Evolutionary conservation across 306 rosid genomes (phyloP), one percentile per base, ranked within the genome.

Genomic region (Cicer judaicum): DNA sequence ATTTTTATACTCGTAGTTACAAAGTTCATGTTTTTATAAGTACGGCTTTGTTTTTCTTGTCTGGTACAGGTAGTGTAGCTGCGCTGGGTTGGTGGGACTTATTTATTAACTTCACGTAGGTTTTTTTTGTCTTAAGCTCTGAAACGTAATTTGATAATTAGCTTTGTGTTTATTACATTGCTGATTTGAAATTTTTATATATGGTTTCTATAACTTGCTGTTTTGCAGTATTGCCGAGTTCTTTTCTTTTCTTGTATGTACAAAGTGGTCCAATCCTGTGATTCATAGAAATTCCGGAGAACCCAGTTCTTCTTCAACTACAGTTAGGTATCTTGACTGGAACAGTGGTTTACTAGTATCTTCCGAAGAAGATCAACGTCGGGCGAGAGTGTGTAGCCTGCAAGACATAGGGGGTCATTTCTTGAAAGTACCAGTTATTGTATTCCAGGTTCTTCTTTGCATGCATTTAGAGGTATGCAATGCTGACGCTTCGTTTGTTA

Each of bases 31-130:
- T 38, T 80, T 41, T 36, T 68, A 34, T 67, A 48, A 49, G 40
- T 8, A 49, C 14, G 61, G 49, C 53, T 59, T 65, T 68, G 18
- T 69, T 70, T 80, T 72, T 43, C 73, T 70, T 81, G 36, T 69
- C 50, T 64, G 39, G 81, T 84, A 69, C 89, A 95, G 99, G 98
- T 74, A 88, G 83, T 71, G 97, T 95, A 54, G 93, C 87, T 78
- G 93, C 96, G 67, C 85, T 95, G 71, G 97, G 99, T 78, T 95
- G 98, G 97, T 95, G 99, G 98, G 97, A 95, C 87, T 87, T 95
- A 54, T 92, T 92, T 85, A 92, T 95, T 81, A 95, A 95, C 80
- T 95, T 95, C 78, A 85, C 93, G 98, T 95, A 85, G 39, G 85
- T 69, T 78, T 78, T 78, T 65, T 65, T 50, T 80, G 42, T 53